These are phyloP conservation scores for Aspergillaceae sp. DNA, from an alignment of 2,329 filamentous ascomycete species.

Conservation along the genomic window DNA sequence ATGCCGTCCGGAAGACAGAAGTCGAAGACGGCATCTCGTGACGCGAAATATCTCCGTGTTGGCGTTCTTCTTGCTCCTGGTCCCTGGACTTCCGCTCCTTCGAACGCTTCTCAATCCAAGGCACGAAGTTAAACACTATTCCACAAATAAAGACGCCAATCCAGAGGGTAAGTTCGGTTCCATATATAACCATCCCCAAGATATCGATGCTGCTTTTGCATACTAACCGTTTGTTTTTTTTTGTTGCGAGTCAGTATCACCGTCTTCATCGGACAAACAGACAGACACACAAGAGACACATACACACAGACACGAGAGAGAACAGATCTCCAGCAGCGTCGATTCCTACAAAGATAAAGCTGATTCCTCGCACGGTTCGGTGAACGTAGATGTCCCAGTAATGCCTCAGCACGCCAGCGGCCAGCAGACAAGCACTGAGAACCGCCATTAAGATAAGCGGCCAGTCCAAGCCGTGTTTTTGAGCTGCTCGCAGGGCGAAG, in stretches of 20 bases:
- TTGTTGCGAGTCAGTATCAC: neutral
- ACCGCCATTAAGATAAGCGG: slow-evolving; percentile 59
- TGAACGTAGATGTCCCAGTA: slow-evolving; percentile 62
- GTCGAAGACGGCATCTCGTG: slow-evolving; percentile 51
- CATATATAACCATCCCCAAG: slow-evolving; percentile 59
- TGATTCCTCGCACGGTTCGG: slow-evolving; percentile 60
- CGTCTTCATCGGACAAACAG: slow-evolving; percentile 16
- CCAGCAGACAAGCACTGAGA: slow-evolving; percentile 54
- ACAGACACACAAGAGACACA: slow-evolving; percentile 7
- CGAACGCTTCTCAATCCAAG: slow-evolving; percentile 42
- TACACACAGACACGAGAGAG: slow-evolving; percentile 53
- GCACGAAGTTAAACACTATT: slow-evolving; percentile 55
- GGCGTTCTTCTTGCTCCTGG: neutral
- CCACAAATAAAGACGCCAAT: slow-evolving; percentile 58
- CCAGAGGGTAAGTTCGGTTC: slow-evolving; percentile 58
- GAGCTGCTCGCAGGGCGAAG: slow-evolving; percentile 46
- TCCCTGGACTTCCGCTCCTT: neutral
- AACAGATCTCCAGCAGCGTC: slow-evolving; percentile 62
- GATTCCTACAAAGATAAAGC: slow-evolving; percentile 62
- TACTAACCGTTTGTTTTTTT: slow-evolving; percentile 6
- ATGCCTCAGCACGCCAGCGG: slow-evolving; percentile 57
- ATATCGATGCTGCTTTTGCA: slow-evolving; percentile 38
- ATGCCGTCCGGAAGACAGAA: slow-evolving; percentile 55
- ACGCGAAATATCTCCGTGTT: slow-evolving; percentile 20
- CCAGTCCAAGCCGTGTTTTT: slow-evolving; percentile 45